A percentile compares a stretch with the other conserved stretches of the same genome.
phyloP scores from a whole-genome alignment of 2,329 filamentous ascomycete species.

The Paracorniculantispora psalliotae region DNA sequence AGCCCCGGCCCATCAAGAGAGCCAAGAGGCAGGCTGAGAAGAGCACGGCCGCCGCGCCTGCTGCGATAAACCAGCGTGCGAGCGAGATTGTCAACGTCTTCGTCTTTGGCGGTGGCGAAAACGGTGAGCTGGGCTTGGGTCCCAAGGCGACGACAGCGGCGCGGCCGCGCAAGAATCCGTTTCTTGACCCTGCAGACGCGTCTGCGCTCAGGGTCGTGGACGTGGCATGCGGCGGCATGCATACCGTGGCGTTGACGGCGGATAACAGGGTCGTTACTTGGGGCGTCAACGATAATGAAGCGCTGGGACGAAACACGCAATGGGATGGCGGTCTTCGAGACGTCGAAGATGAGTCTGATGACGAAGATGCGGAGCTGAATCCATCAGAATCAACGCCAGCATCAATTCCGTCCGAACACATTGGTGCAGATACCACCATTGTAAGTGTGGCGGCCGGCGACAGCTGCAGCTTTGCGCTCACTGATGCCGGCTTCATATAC shows the following conservation, averaged over 20 bases:
- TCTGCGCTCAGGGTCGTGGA: conserved; percentile 46
- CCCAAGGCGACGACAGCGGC: background rate
- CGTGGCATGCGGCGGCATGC: conserved; percentile 70
- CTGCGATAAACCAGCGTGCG: too few relatives aligned
- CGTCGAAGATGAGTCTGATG: conserved; percentile 35
- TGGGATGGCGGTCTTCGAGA: conserved; percentile 55
- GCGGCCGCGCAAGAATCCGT: conserved; percentile 13
- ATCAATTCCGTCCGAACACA: conserved; percentile 48
- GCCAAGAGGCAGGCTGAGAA: too few relatives aligned
- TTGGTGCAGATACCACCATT: conserved; percentile 50
- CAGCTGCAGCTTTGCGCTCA: conserved; percentile 65
- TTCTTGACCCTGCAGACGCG: conserved; percentile 17
- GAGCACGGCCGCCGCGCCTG: too few relatives aligned
- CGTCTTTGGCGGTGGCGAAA: conserved; percentile 1
- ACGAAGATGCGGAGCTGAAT: conserved; percentile 52
- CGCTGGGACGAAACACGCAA: conserved; percentile 63
- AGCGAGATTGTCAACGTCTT: too few relatives aligned
- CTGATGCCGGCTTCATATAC: conserved; percentile 63
- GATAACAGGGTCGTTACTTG: conserved; percentile 75
- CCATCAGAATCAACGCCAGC: conserved; percentile 60
- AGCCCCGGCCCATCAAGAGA: too few relatives aligned
- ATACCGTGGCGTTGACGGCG: conserved; percentile 64
- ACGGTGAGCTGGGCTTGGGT: conserved; percentile 1
- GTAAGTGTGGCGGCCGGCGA: conserved; percentile 59
- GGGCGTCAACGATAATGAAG: conserved; percentile 77